A percentile compares a stretch with the other conserved stretches of the same genome.
Evolutionary conservation across 805 yeast species (phyloP).

Genomic region (Nakazawaea molendinolei): DNA sequence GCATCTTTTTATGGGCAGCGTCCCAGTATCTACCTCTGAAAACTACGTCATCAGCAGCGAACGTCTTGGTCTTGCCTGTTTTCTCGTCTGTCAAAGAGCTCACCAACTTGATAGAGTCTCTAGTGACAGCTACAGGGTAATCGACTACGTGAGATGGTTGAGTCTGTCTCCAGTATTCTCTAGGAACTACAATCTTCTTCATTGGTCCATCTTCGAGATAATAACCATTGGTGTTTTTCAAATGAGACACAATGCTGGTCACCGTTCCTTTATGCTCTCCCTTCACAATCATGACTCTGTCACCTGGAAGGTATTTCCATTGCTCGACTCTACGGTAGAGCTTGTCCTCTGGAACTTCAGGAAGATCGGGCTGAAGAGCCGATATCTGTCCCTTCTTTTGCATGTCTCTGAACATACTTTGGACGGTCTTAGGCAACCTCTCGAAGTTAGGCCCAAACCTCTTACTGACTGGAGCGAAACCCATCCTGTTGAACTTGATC

Average conservation of each 20-base stretch:
- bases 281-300: conserved; percentile 61
- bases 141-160: conserved; percentile 68
- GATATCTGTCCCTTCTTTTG: conserved; percentile 24
- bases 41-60: conserved; percentile 71
- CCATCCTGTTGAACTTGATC: not conserved
- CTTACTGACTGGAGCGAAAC: conserved; percentile 15
- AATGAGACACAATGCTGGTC: conserved; percentile 57
- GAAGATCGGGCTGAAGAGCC: conserved; percentile 21
- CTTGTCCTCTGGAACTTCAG: conserved; percentile 25
- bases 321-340: conserved; percentile 38
- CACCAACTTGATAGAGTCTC: conserved; percentile 62
- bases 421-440: conserved; percentile 21
- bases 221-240: conserved; percentile 54
- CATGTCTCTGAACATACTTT: conserved; percentile 23
- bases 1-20: conserved; percentile 58
- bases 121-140: conserved; percentile 57
- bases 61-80: conserved; percentile 54
- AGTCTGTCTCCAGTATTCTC: conserved; percentile 62
- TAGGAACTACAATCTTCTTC: conserved; percentile 61
- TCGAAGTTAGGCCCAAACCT: conserved; percentile 26
- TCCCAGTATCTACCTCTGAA: conserved; percentile 71
- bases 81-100: conserved; percentile 65
- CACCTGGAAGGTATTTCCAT: conserved; percentile 67
- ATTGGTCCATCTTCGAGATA: conserved; percentile 65
- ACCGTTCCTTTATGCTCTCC: conserved; percentile 75